Base-by-base conservation (phyloP, 305 asterid genomes). In the Ilex paraguariensis region DNA sequence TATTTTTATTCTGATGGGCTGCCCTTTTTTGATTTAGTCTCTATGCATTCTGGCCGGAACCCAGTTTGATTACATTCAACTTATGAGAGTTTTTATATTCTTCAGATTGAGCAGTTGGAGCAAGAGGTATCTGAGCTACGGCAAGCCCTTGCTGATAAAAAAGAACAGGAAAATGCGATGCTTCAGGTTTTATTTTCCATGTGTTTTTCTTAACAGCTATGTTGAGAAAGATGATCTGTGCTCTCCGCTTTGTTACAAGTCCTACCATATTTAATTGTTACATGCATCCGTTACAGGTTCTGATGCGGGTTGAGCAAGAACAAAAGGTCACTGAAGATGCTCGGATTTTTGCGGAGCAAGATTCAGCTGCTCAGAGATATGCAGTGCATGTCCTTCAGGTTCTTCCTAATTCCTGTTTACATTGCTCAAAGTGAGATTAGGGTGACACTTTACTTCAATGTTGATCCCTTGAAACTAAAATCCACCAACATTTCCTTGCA, bases 231-330 rank as follows among this genome's bases (percentile, higher is more conserved):
- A 28, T 28, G 50, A 69, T 49, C 33, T 55, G 63, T 36, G 50
- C 59, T 46, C 30, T 68, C 49, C 49, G 65, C 46, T 70, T 60
- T 75, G 30, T 7, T 31, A 31, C n/a, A 52, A 13, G 63, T 33
- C 28, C n/a, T 17, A 12, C 14, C 32, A 66, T 52, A 45, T 60
- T 54, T 70, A 52, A 68, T 70, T 58, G 60, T 61, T 67, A 61
- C 55, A 32, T 74, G 67, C 63, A 60, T 66, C 58, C 69, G 56
- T 56, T 56, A 69, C 74, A 91, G 98, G 95, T 91, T 63, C 76
- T 91, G 71, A 57, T 91, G 87, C 83, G 87, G 77, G 91, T 91
- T 70, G 97, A 91, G 76, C 95, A 91, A 68, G 98, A 88, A 63
- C 98, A 91, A 71, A 87, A 82, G 79, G 67, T 82, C 65, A 72